Conservation (phyloP, 495 filamentous ascomycete species). For the Trypethelium eluteriae region DNA sequence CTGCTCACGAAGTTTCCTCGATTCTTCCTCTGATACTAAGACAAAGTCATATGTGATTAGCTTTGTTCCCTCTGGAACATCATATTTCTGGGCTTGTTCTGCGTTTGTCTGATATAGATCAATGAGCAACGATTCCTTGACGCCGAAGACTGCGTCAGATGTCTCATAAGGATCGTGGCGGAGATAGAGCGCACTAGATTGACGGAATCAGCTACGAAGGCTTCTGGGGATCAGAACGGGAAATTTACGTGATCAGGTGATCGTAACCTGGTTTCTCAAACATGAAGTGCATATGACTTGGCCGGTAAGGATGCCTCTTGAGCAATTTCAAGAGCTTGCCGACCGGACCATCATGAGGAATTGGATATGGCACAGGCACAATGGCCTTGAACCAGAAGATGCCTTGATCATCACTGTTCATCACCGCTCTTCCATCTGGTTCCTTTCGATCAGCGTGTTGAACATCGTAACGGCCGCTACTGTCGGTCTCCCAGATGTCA, state of each 20-base stretch:
- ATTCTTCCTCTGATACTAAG: slow-evolving; percentile 63
- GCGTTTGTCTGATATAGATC: slow-evolving; percentile 59
- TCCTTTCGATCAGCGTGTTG: slow-evolving; percentile 63
- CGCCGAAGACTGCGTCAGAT: slow-evolving; percentile 87
- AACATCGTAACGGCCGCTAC: slow-evolving; percentile 80
- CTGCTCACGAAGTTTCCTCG: slow-evolving; percentile 55
- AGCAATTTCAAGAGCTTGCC: slow-evolving; percentile 66
- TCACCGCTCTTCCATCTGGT: slow-evolving; percentile 73
- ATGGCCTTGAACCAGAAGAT: slow-evolving; percentile 85
- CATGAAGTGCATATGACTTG: slow-evolving; percentile 93
- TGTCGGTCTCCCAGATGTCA: slow-evolving; percentile 93
- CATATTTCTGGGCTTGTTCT: slow-evolving; percentile 52
- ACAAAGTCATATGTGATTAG: slow-evolving; percentile 68
- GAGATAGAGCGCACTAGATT: slow-evolving; percentile 63
- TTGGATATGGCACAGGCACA: slow-evolving; percentile 80
- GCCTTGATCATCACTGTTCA: slow-evolving; percentile 62
- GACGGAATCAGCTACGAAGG: slow-evolving; percentile 15
- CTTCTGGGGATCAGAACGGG: background rate
- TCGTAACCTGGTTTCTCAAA: slow-evolving; percentile 82
- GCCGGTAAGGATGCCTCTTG: slow-evolving; percentile 70
- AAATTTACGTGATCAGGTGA: slow-evolving; percentile 71
- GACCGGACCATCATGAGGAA: slow-evolving; percentile 84
- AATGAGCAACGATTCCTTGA: slow-evolving; percentile 75
- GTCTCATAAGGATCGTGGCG: slow-evolving; percentile 81
- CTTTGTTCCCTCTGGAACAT: slow-evolving; percentile 46